Percentiles rank a stretch among this genome's conserved stretches.
phyloP scores from a whole-genome alignment of 768 basidiomycete species.

The Mycena haematopus region DNA sequence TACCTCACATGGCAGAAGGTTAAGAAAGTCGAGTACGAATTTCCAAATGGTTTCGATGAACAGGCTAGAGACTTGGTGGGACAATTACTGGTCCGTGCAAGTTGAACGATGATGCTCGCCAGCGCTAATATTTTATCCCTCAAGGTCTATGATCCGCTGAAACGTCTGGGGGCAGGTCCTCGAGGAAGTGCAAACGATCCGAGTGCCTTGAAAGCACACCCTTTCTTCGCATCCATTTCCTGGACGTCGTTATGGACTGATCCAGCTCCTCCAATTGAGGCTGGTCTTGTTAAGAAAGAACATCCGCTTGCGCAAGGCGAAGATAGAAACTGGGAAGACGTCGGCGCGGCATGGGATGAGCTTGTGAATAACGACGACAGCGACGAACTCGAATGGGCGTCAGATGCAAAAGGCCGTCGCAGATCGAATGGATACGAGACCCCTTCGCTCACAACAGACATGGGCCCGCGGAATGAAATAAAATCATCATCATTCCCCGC shows the following conservation, averaged over 20 bases:
- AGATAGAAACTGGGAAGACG: constrained; percentile 56
- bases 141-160: constrained; percentile 56
- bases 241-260: constrained; percentile 66
- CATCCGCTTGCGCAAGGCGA: constrained; percentile 37
- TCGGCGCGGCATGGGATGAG: constrained; percentile 61
- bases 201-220: constrained; percentile 55
- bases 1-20: constrained; percentile 97
- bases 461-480: constrained; percentile 53
- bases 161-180: constrained; percentile 58
- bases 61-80: constrained; percentile 83
- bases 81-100: constrained; percentile 65
- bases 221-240: constrained; percentile 55
- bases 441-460: constrained; percentile 37
- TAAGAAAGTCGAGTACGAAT: constrained; percentile 83
- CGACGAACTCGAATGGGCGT: constrained; percentile 61
- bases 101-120: neutral
- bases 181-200: constrained; percentile 44
- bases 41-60: constrained; percentile 85
- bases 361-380: constrained; percentile 43
- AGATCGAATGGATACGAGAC: constrained; percentile 30
- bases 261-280: constrained; percentile 56
- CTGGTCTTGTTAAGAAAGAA: constrained; percentile 60
- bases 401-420: constrained; percentile 45
- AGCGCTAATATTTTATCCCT: constrained; percentile 1
- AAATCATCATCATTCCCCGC: constrained; percentile 24